Percentiles rank a stretch among this genome's conserved stretches.
These are phyloP conservation scores for Leishmania braziliensis DNA, from an alignment of 208 protist species.

Conservation along the genomic window DNA sequence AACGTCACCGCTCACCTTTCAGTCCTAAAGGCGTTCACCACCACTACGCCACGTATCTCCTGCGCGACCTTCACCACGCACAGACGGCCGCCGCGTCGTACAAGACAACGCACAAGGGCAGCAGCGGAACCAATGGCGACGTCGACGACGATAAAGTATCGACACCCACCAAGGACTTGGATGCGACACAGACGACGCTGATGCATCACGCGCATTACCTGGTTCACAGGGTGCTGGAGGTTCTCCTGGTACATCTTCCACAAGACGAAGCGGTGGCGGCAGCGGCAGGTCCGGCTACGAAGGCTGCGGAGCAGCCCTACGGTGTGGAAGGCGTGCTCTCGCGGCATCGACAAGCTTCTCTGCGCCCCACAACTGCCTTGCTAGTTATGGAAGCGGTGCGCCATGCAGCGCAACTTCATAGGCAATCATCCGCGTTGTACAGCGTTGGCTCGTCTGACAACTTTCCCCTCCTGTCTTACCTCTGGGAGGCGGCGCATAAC, in stretches of 20 bases:
- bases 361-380: slow-evolving; percentile 24
- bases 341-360: not conserved
- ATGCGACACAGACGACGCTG: not conserved
- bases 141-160: not conserved
- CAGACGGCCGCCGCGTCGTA: not conserved
- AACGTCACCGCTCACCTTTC: slow-evolving; percentile 6
- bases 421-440: not conserved
- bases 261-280: slow-evolving; percentile 2
- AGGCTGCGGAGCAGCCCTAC: not conserved
- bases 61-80: not conserved
- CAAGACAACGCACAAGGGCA: not conserved
- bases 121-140: not conserved
- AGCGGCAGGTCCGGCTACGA: not conserved
- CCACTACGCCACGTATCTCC: slow-evolving; percentile 13
- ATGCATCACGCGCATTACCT: slow-evolving; percentile 7
- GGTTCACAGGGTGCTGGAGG: slow-evolving; percentile 22
- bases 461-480: slow-evolving; percentile 15
- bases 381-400: slow-evolving; percentile 27
- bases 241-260: slow-evolving; percentile 36
- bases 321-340: not conserved
- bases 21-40: slow-evolving; percentile 19
- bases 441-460: not conserved
- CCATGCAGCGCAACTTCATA: slow-evolving; percentile 6
- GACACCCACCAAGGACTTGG: not conserved
- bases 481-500: not conserved